These are phyloP conservation scores for Coelastrella sp. DNA, from an alignment of 139 green algal genomes.

Conservation along the genomic window DNA sequence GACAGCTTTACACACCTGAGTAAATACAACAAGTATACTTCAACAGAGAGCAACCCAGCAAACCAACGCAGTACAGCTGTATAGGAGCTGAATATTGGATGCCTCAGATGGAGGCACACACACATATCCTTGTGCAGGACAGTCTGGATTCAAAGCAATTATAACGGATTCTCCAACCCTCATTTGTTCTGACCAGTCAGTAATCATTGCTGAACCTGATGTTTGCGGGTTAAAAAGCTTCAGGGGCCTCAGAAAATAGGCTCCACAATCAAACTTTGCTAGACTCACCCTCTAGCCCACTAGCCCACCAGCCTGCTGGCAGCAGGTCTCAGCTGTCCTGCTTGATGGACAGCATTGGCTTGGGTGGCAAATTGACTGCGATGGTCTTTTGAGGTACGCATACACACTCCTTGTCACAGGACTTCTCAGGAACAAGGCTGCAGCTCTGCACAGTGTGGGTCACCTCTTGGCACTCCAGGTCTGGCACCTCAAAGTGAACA, in stretches of 20 bases:
- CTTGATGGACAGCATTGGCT: background rate
- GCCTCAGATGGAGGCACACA: too few relatives aligned
- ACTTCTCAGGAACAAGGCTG: background rate
- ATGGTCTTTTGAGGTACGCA: constrained; percentile 20
- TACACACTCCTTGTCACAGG: constrained; percentile 10
- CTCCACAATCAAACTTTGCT: too few relatives aligned
- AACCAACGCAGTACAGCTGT: background rate
- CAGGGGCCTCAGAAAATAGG: too few relatives aligned
- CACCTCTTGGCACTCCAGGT: constrained; percentile 3
- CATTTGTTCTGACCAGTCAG: too few relatives aligned
- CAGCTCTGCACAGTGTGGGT: background rate
- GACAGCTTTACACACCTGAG: too few relatives aligned
- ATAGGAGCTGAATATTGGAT: background rate
- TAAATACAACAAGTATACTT: too few relatives aligned
- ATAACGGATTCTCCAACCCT: too few relatives aligned
- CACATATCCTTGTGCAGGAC: background rate
- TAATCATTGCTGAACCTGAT: too few relatives aligned
- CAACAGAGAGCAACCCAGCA: background rate
- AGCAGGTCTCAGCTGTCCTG: background rate
- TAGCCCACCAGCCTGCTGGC: background rate
- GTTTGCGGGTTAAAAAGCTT: too few relatives aligned
- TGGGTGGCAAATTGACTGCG: background rate
- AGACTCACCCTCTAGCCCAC: background rate
- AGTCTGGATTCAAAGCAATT: too few relatives aligned
- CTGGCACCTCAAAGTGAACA: background rate